Percentiles rank a stretch among this genome's conserved stretches.
phyloP scores from a whole-genome alignment of 305 asterid species.

The Fraxinus greggii region DNA sequence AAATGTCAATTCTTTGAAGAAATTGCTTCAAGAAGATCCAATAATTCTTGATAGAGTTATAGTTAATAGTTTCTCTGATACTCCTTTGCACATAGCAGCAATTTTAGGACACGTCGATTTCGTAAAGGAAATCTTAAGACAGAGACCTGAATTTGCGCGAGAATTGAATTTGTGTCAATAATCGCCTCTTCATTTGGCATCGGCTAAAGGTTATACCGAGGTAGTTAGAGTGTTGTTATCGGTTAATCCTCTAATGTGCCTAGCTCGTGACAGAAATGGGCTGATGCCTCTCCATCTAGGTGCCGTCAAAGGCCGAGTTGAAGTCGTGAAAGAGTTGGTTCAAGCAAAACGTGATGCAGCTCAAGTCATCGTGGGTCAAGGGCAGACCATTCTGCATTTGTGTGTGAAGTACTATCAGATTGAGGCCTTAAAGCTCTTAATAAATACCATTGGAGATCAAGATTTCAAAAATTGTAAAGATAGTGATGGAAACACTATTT shows the following conservation, averaged over 20 bases:
- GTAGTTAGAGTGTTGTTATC: constrained; percentile 15
- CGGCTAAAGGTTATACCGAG: constrained; percentile 28
- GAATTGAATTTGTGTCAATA: constrained; percentile 23
- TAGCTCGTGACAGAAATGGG: constrained; percentile 29
- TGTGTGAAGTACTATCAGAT: constrained; percentile 27
- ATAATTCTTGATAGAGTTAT: constrained; percentile 17
- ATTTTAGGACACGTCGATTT: constrained; percentile 20
- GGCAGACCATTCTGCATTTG: constrained; percentile 29
- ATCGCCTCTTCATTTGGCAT: constrained; percentile 36
- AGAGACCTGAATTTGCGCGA: constrained; percentile 18
- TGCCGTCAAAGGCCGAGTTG: constrained; percentile 28
- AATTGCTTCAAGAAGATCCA: constrained; percentile 20
- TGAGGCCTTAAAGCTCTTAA: constrained; percentile 31
- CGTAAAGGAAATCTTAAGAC: constrained; percentile 14
- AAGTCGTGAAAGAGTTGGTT: constrained; percentile 26
- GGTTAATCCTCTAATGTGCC: constrained; percentile 10
- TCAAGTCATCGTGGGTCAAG: neutral
- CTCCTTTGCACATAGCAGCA: constrained; percentile 29
- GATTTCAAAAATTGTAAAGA: constrained; percentile 24
- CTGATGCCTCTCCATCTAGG: constrained; percentile 37
- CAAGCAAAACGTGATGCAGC: constrained; percentile 15
- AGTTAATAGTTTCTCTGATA: constrained; percentile 5
- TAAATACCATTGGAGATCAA: neutral
- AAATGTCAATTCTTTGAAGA: neutral
- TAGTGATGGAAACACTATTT: constrained; percentile 18